These are phyloP conservation scores for Phialophora tarda DNA, from an alignment of 2,329 filamentous ascomycete species.

Conservation along the genomic window DNA sequence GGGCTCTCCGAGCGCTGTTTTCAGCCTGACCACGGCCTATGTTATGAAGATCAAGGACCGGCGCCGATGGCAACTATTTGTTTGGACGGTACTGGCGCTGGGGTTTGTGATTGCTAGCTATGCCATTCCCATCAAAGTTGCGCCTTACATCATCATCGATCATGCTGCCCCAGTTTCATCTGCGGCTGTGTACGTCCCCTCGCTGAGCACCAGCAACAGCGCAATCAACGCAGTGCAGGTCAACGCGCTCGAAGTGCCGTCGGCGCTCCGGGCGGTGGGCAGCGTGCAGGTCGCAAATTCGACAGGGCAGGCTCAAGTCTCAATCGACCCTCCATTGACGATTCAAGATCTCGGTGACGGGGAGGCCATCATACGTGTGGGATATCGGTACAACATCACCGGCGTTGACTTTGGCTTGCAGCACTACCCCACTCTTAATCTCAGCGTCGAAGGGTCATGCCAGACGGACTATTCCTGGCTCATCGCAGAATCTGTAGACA, in stretches of 20 bases:
- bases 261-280: conserved; percentile 15
- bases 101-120: conserved; percentile 14
- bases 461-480: conserved; percentile 20
- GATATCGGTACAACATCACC: conserved; percentile 15
- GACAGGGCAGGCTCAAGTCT: conserved; percentile 4
- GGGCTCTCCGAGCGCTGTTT: conserved; percentile 14
- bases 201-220: not conserved
- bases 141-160: conserved; percentile 18
- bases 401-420: conserved; percentile 18
- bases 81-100: conserved; percentile 8
- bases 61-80: conserved; percentile 4
- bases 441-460: conserved; percentile 18
- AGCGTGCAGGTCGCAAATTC: conserved; percentile 13
- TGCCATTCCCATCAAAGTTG: conserved; percentile 20
- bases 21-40: conserved; percentile 9
- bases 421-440: conserved; percentile 9
- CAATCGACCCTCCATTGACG: conserved; percentile 8
- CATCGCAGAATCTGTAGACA: conserved; percentile 9
- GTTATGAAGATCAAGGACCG: conserved; percentile 17
- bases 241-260: conserved; percentile 17
- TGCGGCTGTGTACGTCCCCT: conserved; percentile 11
- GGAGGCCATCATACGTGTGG: conserved; percentile 16
- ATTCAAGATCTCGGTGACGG: conserved; percentile 15
- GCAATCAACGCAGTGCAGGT: conserved; percentile 4
- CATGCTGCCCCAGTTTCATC: conserved; percentile 14